phyloP scores from a whole-genome alignment of 78 protist species.

The Chrysochromulina parva region DNA sequence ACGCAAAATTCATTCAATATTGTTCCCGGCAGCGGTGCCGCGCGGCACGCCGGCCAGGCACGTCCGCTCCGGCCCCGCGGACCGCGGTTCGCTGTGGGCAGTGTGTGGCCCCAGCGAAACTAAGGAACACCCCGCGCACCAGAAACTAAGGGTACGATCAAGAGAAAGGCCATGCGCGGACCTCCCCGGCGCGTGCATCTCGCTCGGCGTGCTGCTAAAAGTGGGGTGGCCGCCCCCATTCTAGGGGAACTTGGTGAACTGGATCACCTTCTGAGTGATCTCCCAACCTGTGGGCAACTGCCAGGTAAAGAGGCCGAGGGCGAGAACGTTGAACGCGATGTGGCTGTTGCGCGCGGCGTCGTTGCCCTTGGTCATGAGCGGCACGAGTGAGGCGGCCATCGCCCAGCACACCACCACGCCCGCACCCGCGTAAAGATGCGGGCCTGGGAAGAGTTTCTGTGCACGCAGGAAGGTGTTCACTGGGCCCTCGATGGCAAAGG shows the following conservation, averaged over 20 bases:
- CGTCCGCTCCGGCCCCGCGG: too few species aligned
- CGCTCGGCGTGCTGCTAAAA: too few species aligned
- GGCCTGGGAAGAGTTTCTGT: constrained; percentile 24
- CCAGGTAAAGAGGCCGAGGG: constrained; percentile 6
- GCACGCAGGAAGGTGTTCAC: constrained; percentile 27
- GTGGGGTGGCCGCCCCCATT: too few species aligned
- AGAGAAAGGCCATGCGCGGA: too few species aligned
- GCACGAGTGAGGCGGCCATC: constrained; percentile 11
- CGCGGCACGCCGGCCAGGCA: too few species aligned
- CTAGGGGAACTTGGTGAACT: constrained; percentile 12
- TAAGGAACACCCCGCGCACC: too few species aligned
- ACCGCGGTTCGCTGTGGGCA: too few species aligned
- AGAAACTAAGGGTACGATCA: too few species aligned
- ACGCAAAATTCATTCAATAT: too few species aligned
- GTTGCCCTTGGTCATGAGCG: constrained; percentile 10
- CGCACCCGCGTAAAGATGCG: constrained; percentile 22
- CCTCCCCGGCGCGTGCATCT: too few species aligned
- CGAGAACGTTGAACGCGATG: background rate
- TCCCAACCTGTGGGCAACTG: constrained; percentile 10
- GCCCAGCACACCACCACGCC: constrained; percentile 12
- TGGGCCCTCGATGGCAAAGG: constrained; percentile 17
- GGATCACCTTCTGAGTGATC: constrained; percentile 6
- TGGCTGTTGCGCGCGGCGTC: background rate
- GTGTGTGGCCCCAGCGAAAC: too few species aligned
- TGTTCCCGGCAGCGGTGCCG: too few species aligned